A percentile compares a stretch with the other conserved stretches of the same genome.
phyloP scores from a whole-genome alignment of 768 basidiomycete genomes.

The Glaciozyma antarctica region DNA sequence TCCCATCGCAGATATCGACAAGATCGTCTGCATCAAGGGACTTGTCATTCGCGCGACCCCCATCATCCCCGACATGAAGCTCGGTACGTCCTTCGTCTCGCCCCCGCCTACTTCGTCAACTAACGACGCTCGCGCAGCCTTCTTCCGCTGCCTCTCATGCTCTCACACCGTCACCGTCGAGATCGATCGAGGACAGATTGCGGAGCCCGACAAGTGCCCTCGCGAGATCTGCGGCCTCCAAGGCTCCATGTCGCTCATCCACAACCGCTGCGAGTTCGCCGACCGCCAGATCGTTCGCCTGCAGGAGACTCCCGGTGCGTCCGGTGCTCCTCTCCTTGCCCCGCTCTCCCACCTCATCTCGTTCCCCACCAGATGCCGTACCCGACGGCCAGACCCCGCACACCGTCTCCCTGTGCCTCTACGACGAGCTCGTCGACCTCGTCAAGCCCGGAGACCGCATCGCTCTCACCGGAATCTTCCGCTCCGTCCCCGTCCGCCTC shows the following conservation, averaged over 20 bases:
- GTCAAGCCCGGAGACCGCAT: conserved; percentile 91
- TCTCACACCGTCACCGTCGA: conserved; percentile 95
- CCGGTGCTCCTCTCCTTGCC: background rate
- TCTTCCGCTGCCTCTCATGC: conserved; percentile 93
- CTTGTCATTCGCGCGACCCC: conserved; percentile 95
- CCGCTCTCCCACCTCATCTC: background rate
- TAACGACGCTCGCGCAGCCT: conserved; percentile 49
- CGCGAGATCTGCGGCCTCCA: conserved; percentile 81
- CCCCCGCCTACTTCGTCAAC: background rate
- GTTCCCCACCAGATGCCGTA: conserved; percentile 58
- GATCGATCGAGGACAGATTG: conserved; percentile 95
- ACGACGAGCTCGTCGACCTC: conserved; percentile 96
- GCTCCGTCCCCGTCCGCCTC: conserved; percentile 88
- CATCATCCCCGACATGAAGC: conserved; percentile 98
- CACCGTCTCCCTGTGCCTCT: conserved; percentile 92
- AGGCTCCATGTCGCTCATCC: conserved; percentile 87
- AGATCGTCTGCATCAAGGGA: conserved; percentile 89
- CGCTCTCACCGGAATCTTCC: conserved; percentile 82
- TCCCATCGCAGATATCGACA: conserved; percentile 73
- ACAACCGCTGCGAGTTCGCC: conserved; percentile 93
- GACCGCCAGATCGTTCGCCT: conserved; percentile 90
- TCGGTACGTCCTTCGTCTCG: conserved; percentile 37
- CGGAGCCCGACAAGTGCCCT: conserved; percentile 82
- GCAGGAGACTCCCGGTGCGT: conserved; percentile 73
- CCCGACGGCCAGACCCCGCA: conserved; percentile 98